Percentiles rank a stretch among this genome's conserved stretches.
phyloP scores from a whole-genome alignment of 2,329 filamentous ascomycete genomes.

The Fusarium paranaense region DNA sequence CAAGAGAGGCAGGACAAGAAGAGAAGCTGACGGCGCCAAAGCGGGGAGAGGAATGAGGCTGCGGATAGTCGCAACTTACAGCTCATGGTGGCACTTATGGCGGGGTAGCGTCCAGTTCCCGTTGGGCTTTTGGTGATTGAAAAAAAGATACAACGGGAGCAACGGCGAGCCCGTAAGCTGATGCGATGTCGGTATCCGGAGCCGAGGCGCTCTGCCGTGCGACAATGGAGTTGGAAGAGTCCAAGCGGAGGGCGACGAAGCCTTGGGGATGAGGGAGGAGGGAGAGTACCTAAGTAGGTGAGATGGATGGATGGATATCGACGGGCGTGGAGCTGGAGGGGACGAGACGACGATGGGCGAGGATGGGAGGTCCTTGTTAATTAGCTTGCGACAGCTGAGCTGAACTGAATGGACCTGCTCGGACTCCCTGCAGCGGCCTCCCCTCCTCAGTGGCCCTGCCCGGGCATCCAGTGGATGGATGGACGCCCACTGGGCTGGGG shows the following conservation, averaged over 20 bases:
- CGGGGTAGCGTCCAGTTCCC: conserved; percentile 39
- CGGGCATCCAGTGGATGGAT: not conserved
- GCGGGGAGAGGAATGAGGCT: conserved; percentile 42
- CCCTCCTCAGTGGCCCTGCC: not conserved
- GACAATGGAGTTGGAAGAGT: conserved; percentile 21
- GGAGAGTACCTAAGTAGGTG: not conserved
- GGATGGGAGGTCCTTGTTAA: conserved; percentile 33
- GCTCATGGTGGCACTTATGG: conserved; percentile 46
- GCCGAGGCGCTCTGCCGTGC: conserved; percentile 1
- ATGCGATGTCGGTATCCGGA: not conserved
- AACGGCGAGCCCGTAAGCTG: conserved; percentile 12
- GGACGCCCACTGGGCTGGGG: not conserved
- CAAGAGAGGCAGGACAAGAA: not conserved
- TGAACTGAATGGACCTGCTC: not conserved
- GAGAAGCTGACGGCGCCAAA: conserved; percentile 23
- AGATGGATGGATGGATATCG: not conserved
- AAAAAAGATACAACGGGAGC: conserved; percentile 9
- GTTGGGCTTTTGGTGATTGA: conserved; percentile 24
- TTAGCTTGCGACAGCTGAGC: conserved; percentile 35
- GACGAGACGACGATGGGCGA: not conserved
- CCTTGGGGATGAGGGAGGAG: conserved; percentile 24
- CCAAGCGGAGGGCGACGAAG: conserved; percentile 8
- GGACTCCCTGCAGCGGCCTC: not conserved
- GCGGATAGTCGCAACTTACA: conserved; percentile 46
- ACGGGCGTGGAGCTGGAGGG: not conserved